Evolutionary conservation across 352 stramenopile species (phyloP).

Genomic region (Globisporangium uncinulatum): DNA sequence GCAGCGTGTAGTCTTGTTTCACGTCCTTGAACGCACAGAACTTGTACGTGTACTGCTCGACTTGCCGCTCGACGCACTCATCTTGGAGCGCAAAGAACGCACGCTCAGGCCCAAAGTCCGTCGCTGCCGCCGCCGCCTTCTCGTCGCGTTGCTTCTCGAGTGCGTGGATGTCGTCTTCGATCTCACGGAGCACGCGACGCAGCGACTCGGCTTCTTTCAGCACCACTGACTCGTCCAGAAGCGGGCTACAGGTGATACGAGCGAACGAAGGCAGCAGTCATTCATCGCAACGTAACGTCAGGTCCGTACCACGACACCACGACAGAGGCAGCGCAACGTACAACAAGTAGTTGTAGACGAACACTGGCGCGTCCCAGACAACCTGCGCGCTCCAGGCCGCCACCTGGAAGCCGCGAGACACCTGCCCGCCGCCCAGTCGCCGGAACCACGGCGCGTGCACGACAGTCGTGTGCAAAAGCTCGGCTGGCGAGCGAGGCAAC

Average conservation of each 20-base stretch:
- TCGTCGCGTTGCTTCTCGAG: slow-evolving; percentile 44
- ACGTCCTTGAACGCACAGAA: slow-evolving; percentile 80
- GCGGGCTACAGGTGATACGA: slow-evolving; percentile 28
- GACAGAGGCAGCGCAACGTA: slow-evolving; percentile 26
- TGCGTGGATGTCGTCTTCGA: slow-evolving; percentile 54
- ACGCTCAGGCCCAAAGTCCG: slow-evolving; percentile 64
- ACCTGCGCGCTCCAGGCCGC: slow-evolving; percentile 42
- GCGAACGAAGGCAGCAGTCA: not conserved
- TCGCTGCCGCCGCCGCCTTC: slow-evolving; percentile 28
- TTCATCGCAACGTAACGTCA: not conserved
- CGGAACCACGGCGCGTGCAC: slow-evolving; percentile 46
- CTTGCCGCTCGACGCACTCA: slow-evolving; percentile 66
- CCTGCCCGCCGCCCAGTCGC: slow-evolving; percentile 41
- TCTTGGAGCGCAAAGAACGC: slow-evolving; percentile 76
- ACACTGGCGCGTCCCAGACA: slow-evolving; percentile 65
- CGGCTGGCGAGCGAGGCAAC: slow-evolving; percentile 16
- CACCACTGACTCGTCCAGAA: slow-evolving; percentile 47
- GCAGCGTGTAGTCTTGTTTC: slow-evolving; percentile 69
- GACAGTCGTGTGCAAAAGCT: slow-evolving; percentile 9
- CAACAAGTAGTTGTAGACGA: slow-evolving; percentile 73
- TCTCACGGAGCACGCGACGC: slow-evolving; percentile 55
- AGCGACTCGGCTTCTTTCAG: slow-evolving; percentile 62
- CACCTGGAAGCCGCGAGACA: slow-evolving; percentile 42
- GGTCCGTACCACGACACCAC: not conserved
- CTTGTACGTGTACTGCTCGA: slow-evolving; percentile 89